Evolutionary conservation across 345 rosid species (phyloP).

Genomic region (Schrenkiella parvula): DNA sequence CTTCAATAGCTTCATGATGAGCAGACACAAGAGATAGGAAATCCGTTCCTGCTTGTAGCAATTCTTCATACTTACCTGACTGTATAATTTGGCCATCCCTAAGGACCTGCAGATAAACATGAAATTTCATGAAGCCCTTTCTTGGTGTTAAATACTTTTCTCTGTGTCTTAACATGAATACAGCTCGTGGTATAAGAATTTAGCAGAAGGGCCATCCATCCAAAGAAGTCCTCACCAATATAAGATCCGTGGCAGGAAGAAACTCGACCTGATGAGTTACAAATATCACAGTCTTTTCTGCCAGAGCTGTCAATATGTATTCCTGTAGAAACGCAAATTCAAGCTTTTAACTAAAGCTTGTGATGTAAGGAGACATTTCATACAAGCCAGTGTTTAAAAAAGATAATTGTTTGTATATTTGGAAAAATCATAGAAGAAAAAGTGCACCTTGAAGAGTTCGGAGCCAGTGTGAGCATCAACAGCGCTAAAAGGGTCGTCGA

Average conservation of each 20-base stretch:
- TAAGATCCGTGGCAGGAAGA: background rate
- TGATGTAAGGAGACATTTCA: background rate
- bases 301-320: background rate
- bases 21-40: background rate
- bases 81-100: background rate
- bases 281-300: background rate
- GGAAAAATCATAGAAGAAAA: background rate
- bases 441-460: background rate
- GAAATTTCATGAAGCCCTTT: background rate
- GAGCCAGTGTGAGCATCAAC: background rate
- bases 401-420: background rate
- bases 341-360: background rate
- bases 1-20: background rate
- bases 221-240: background rate
- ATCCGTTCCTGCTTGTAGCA: background rate
- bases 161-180: background rate
- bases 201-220: background rate
- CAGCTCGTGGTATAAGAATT: background rate
- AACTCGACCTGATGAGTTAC: background rate
- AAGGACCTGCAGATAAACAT: background rate
- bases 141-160: background rate
- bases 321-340: background rate
- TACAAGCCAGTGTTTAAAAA: background rate
- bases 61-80: background rate
- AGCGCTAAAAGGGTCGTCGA: background rate